phyloP scores from a whole-genome alignment of 495 filamentous ascomycete species.

The Lentithecium fluviatile region DNA sequence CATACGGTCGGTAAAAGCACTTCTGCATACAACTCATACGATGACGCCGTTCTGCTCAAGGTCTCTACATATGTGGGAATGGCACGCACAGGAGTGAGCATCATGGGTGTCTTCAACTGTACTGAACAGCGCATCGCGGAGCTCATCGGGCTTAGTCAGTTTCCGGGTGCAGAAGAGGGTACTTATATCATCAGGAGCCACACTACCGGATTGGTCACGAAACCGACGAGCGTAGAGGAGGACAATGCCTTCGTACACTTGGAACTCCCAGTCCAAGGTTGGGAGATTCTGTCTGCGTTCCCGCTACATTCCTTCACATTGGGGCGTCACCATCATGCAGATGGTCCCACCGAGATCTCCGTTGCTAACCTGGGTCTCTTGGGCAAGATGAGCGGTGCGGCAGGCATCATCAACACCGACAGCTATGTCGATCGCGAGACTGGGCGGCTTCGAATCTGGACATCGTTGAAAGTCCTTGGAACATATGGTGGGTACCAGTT shows the following conservation, averaged over 20 bases:
- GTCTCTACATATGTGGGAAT: conserved; percentile 70
- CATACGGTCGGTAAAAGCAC: conserved; percentile 66
- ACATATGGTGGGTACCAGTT: conserved; percentile 59
- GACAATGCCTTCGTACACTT: conserved; percentile 51
- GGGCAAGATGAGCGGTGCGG: conserved; percentile 86
- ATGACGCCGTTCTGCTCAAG: conserved; percentile 69
- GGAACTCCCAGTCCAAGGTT: conserved; percentile 61
- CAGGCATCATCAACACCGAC: conserved; percentile 64
- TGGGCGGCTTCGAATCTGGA: conserved; percentile 61
- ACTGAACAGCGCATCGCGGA: conserved; percentile 57
- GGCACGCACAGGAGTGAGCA: conserved; percentile 65
- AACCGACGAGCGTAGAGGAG: conserved; percentile 40
- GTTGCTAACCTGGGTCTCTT: conserved; percentile 77
- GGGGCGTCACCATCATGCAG: conserved; percentile 33
- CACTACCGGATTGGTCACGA: conserved; percentile 61
- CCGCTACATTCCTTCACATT: conserved; percentile 59
- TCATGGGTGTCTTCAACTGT: conserved; percentile 85
- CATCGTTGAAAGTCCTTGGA: conserved; percentile 77
- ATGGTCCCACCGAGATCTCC: conserved; percentile 13
- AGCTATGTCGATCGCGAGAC: conserved; percentile 54
- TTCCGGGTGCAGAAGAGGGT: conserved; percentile 62
- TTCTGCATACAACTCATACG: conserved; percentile 71
- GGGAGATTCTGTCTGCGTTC: conserved; percentile 79
- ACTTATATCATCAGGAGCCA: conserved; percentile 74
- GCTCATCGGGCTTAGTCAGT: conserved; percentile 65